Evolutionary conservation across 2,329 filamentous ascomycete species (phyloP), one percentile per base, ranked within the genome.

Genomic region (Colletotrichum chrysophilum): DNA sequence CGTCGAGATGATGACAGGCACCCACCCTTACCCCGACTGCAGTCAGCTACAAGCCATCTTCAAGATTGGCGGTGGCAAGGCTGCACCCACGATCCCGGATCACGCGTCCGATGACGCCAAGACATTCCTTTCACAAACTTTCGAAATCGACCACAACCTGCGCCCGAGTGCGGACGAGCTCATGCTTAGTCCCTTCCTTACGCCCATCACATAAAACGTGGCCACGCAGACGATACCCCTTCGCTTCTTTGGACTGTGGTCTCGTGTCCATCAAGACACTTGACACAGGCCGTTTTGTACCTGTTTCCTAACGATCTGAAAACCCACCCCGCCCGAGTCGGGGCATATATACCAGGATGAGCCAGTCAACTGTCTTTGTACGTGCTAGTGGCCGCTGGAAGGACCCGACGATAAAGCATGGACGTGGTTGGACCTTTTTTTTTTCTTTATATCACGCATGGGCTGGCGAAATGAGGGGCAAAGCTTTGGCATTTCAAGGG

Each of bases 1-100:
- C 16, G 96, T 99, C 28, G 97, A 99, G 88, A 99, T 99, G 97
- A 98, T 98, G 90, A 98, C 97, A 14, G 97, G 97, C 71, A 94
- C 93, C 60, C 97, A 98, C 83, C 97, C 97, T 2, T 98, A 98
- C 89, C 97, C 97, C 0, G 96, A 98, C 86, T 98, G 96, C 88
- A 97, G 95, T 76, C 97, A 99, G 85, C 89, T 99, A 77, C 97
- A 99, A 84, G 97, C 97, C 76, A 98, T 99, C 82, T 99, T 99
- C 89, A 98, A 98, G 87, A 98, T 99, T 83, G 96, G 96, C 52
- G 96, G 94, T 78, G 93, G 94, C 79, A 94, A 95, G 84, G 93
- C 95, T 60, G 75, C 75, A 21, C 97, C 97, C 0, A 96, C 95
- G 18, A 94, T 98, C 71, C 97, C 97, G 0, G 95, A 97, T 14